Base-by-base conservation (phyloP, 768 basidiomycete genomes). In the Kwoniella shandongensis region DNA sequence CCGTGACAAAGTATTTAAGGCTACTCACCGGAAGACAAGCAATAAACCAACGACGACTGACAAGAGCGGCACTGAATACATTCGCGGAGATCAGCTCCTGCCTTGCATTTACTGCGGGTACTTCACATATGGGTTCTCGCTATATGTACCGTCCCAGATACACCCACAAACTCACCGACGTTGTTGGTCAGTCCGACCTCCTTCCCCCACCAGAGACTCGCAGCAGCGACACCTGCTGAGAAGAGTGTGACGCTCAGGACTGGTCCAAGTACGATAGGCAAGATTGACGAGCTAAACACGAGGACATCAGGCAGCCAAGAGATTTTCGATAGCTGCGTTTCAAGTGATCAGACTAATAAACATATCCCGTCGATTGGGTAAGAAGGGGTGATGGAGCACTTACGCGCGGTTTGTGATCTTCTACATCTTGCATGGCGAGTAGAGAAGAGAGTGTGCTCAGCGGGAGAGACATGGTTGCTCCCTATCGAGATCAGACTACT, bases 21-120 rank as follows among this genome's bases (percentile, higher is more conserved):
- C 40, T 18, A 54, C 64, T 57, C n/a, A 71, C 68, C 70, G 53
- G 49, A 70, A 65, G 11, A 69, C 69, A 54, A 94, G 80, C 52
- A 94, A 85, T 56, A 96, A 81, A 64, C 91, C 92, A 49, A 93
- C 91, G 64, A 94, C 92, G 12, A 96, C 89, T 11, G 89, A 89
- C 29, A 94, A 81, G 49, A 96, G 77, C 1, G 92, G 92, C 1
- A 92, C 84, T 73, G 27, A 7, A 22, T 27, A 44, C 27, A 7
- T 2, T 11, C 10, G 8, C 36, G 36, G 49, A 29, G 23, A 46
- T 47, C 35, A 49, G 23, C 41, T 54, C 42, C 1, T 32, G 40
- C 32, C 42, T 5, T 20, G 22, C 25, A 4, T 30, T 25, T 35
- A 44, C 8, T 27, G 27, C 25, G 7, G 7, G 6, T 10, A 44